Percentiles rank a stretch among this genome's conserved stretches.
Evolutionary conservation across 2,329 filamentous ascomycete species (phyloP).

Genomic region (Macrophomina phaseolina): DNA sequence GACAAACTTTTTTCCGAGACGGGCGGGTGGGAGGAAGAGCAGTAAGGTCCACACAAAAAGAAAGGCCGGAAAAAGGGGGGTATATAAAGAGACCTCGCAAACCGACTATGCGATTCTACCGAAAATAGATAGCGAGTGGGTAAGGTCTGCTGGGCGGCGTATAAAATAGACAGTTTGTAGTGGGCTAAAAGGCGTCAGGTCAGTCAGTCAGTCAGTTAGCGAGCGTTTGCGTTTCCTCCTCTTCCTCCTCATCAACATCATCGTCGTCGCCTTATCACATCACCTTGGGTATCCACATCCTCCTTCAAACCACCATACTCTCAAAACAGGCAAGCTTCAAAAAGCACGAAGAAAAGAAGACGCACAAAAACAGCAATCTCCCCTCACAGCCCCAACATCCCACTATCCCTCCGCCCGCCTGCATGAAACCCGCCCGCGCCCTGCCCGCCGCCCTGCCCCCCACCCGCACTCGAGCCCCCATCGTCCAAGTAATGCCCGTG

Average conservation of each 20-base stretch:
- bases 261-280: background rate
- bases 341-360: no score
- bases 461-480: no score
- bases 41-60: background rate
- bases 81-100: conserved; percentile 2
- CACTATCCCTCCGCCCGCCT: conserved; percentile 24
- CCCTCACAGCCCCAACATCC: conserved; percentile 26
- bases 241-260: background rate
- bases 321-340: no score
- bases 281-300: background rate
- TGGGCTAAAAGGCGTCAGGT: background rate
- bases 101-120: background rate
- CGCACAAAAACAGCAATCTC: no score
- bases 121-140: background rate
- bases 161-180: conserved; percentile 12
- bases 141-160: background rate
- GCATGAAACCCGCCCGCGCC: background rate
- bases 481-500: conserved; percentile 16
- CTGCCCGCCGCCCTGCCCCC: background rate
- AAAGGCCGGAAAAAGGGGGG: background rate
- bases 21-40: background rate
- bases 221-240: background rate
- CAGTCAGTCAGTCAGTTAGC: background rate
- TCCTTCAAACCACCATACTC: background rate
- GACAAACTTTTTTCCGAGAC: conserved; percentile 11